Base-by-base conservation (phyloP, 2,329 filamentous ascomycete genomes). In the Fusarium succisae region DNA sequence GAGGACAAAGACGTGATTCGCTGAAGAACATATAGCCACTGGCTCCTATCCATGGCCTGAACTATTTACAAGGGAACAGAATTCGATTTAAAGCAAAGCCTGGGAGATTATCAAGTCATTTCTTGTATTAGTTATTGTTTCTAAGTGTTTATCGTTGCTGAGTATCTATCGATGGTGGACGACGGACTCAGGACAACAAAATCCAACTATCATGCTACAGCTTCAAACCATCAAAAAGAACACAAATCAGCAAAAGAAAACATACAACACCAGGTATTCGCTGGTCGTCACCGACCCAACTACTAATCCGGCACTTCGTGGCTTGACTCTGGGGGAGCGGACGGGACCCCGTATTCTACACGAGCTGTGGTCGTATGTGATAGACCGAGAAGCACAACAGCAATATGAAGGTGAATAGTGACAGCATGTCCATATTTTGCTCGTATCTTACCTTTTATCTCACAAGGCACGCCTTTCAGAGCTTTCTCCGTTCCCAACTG, bases 241-340 rank as follows among this genome's bases (percentile, higher is more conserved):
- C 13, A 14, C 17, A 8, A 12, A 41, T 9, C 15, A n/a, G 15
- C 32, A 9, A 13, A 58, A 68, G n/a, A 54, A 44, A 56, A 70
- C 68, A 70, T 70, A 70, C 68, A 70, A 70, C 59, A 70, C 67
- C 58, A 39, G 65, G 59, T 38, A 65, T 70, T 69, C 67, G 58
- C 67, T 70, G 65, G 65, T 68, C 64, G 64, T 69, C 64, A 69
- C 66, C 66, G 66, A 69, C 64, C 66, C 44, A 70, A 69, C 67
- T 69, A 70, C 65, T 70, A 64, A 63, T 70, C 65, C 48, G 20
- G 67, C 67, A 65, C 65, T 70, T 69, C 47, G 53, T 26, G 61
- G 67, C 47, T 70, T 70, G 48, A 69, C 68, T 64, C 54, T 69
- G 65, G 65, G 68, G 66, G 65, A 70, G 65, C 65, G 11, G 59